phyloP scores from a whole-genome alignment of 768 basidiomycete species.

The Gloeostereum incarnatum region DNA sequence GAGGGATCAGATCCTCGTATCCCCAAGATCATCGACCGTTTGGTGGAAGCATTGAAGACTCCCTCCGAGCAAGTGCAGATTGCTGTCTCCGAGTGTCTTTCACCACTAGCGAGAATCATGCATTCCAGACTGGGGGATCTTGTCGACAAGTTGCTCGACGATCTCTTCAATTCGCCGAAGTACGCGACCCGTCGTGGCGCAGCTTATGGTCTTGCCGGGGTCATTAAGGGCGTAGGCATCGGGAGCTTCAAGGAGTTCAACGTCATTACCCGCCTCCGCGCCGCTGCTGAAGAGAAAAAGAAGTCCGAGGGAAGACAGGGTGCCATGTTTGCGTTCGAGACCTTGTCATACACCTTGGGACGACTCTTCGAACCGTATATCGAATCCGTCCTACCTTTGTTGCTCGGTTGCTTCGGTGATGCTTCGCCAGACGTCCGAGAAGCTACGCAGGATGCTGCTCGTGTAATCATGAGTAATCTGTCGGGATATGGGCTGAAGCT shows the following conservation, averaged over 20 bases:
- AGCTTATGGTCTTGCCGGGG: slow-evolving; percentile 91
- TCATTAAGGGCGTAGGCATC: slow-evolving; percentile 87
- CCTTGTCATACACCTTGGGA: slow-evolving; percentile 76
- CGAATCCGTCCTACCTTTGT: slow-evolving; percentile 69
- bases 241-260: slow-evolving; percentile 77
- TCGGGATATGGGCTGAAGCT: slow-evolving; percentile 95
- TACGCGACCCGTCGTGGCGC: slow-evolving; percentile 96
- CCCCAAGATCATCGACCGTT: slow-evolving; percentile 70
- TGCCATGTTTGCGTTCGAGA: slow-evolving; percentile 92
- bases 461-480: slow-evolving; percentile 91
- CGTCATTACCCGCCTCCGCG: slow-evolving; percentile 62
- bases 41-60: slow-evolving; percentile 86
- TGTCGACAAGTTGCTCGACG: slow-evolving; percentile 69
- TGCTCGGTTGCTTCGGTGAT: slow-evolving; percentile 85
- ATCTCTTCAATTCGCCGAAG: slow-evolving; percentile 70
- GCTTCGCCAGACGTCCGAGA: slow-evolving; percentile 81
- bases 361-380: slow-evolving; percentile 93
- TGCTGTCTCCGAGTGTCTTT: slow-evolving; percentile 92
- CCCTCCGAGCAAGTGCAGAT: slow-evolving; percentile 95
- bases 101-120: slow-evolving; percentile 74
- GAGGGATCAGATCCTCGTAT: slow-evolving; percentile 69
- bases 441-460: slow-evolving; percentile 85
- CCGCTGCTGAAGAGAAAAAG: slow-evolving; percentile 85
- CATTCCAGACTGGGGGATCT: slow-evolving; percentile 47
- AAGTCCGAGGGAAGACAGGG: slow-evolving; percentile 83